Evolutionary conservation across 164 flowering plant genomes (phyloP).

Genomic region (Umbellularia californica): DNA sequence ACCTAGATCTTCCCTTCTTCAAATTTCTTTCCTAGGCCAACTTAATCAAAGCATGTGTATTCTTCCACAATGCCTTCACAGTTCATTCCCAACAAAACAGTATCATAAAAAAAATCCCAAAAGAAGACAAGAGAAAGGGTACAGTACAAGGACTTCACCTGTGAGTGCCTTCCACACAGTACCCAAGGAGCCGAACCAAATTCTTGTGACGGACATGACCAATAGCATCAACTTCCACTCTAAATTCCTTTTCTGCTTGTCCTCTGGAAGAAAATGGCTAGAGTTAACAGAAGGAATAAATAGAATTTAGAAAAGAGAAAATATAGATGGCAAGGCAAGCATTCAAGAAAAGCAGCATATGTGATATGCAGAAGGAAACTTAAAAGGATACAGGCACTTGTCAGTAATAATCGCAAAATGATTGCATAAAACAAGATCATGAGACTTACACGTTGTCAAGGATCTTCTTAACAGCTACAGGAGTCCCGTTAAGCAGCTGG

Average conservation of each 20-base stretch:
- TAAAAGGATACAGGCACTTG: not conserved
- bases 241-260: slow-evolving; percentile 91
- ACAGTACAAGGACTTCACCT: slow-evolving; percentile 35
- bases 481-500: slow-evolving; percentile 61
- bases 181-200: slow-evolving; percentile 84
- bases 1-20: too few species aligned
- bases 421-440: slow-evolving; percentile 4
- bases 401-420: not conserved
- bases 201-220: slow-evolving; percentile 93
- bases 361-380: not conserved
- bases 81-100: not conserved
- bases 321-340: not conserved
- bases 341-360: not conserved
- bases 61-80: not conserved
- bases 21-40: too few species aligned
- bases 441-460: slow-evolving; percentile 71
- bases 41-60: too few species aligned
- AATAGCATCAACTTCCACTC: slow-evolving; percentile 93
- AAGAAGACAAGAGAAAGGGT: not conserved
- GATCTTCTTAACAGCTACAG: slow-evolving; percentile 85
- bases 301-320: slow-evolving; percentile 5
- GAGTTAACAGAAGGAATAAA: too few species aligned
- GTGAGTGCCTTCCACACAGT: slow-evolving; percentile 88
- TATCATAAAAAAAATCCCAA: not conserved
- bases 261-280: slow-evolving; percentile 37